These are phyloP conservation scores for Punctularia strigosozonata DNA, from an alignment of 768 basidiomycete species.

Conservation along the genomic window DNA sequence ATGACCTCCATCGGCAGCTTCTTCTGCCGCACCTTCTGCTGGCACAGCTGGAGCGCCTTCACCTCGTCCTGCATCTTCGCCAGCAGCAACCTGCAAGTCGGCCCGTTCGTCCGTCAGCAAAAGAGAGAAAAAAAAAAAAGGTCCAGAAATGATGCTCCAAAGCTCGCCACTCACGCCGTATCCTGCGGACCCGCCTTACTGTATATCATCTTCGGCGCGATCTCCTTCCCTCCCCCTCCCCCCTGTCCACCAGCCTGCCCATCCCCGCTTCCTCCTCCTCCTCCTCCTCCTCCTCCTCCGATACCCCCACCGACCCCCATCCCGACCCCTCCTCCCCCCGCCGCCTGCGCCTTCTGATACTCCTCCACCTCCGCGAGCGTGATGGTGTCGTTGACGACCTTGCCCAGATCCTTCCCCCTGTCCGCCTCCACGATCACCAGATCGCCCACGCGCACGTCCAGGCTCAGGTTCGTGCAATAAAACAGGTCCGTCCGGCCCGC, in stretches of 20 bases:
- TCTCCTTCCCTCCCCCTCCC: constrained; percentile 66
- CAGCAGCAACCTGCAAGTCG: constrained; percentile 48
- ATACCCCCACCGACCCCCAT: constrained; percentile 15
- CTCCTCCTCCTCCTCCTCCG: constrained; percentile 87
- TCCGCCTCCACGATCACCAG: constrained; percentile 96
- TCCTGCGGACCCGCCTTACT: constrained; percentile 77
- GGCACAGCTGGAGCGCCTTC: constrained; percentile 84
- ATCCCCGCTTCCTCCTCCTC: constrained; percentile 50
- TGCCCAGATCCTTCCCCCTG: constrained; percentile 86
- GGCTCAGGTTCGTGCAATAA: constrained; percentile 64
- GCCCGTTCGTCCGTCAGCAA: constrained; percentile 1
- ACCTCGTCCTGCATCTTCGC: constrained; percentile 84
- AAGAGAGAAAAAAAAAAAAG: constrained; percentile 6
- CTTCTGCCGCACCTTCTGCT: constrained; percentile 86
- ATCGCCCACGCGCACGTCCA: constrained; percentile 72
- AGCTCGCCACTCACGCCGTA: constrained; percentile 56
- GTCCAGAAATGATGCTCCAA: no score
- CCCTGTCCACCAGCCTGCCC: constrained; percentile 27
- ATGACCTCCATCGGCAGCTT: constrained; percentile 98
- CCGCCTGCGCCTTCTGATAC: constrained; percentile 72
- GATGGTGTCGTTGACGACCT: constrained; percentile 84
- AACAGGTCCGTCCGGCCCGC: constrained; percentile 92
- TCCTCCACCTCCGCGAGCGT: constrained; percentile 84
- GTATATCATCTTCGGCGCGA: constrained; percentile 95
- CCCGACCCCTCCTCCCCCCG: constrained; percentile 22